phyloP scores from a whole-genome alignment of 768 basidiomycete genomes.

The Amyloporia xantha region DNA sequence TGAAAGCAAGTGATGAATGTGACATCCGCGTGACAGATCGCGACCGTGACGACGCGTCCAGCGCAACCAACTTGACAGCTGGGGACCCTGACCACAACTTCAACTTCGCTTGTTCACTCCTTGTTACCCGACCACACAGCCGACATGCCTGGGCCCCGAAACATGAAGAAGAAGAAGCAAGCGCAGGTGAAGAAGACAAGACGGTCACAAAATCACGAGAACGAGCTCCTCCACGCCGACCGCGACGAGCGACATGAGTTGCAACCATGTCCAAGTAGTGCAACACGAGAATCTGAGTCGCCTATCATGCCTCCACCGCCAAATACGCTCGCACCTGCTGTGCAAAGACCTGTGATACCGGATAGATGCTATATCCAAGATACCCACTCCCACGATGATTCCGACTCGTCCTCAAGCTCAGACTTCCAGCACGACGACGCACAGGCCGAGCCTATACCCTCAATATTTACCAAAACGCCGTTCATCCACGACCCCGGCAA shows the following conservation, averaged over 20 bases:
- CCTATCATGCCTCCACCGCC: neutral
- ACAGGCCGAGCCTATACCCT: conserved; percentile 11
- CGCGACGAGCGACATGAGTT: conserved; percentile 2
- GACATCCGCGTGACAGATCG: conserved; percentile 11
- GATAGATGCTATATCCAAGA: neutral
- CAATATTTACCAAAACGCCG: conserved; percentile 30
- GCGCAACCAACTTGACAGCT: neutral
- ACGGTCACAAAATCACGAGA: conserved; percentile 3
- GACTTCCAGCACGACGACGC: neutral
- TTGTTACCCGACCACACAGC: neutral
- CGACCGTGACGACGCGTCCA: conserved; percentile 5
- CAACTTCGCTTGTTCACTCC: neutral
- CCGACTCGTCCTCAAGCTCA: conserved; percentile 2
- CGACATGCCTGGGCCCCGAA: conserved; percentile 58
- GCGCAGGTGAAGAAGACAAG: conserved; percentile 28
- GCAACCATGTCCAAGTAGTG: neutral
- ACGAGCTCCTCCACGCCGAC: conserved; percentile 7
- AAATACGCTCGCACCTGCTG: conserved; percentile 1
- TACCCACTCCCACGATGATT: neutral
- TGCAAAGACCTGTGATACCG: neutral
- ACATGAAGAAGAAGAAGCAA: conserved; percentile 42
- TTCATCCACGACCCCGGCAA: conserved; percentile 76
- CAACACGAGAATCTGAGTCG: neutral
- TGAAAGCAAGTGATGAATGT: conserved; percentile 8
- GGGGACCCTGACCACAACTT: neutral